phyloP scores from a whole-genome alignment of 2,329 filamentous ascomycete species.

The Samsoniella hepiali region DNA sequence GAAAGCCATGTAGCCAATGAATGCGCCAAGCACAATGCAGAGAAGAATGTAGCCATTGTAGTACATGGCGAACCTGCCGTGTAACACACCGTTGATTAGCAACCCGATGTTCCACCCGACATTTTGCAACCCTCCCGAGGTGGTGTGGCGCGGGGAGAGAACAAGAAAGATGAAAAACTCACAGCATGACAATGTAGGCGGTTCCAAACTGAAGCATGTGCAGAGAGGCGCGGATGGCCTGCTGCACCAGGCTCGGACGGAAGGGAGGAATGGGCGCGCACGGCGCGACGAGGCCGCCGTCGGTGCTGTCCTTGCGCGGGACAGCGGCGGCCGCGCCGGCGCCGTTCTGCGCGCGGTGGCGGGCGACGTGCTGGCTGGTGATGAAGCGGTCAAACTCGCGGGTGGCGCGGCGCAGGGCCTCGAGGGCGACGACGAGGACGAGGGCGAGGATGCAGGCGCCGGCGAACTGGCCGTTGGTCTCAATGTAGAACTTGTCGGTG shows the following conservation, averaged over 20 bases:
- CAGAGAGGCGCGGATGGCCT: slow-evolving; percentile 62
- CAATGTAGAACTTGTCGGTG: slow-evolving; percentile 65
- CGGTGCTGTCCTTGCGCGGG: slow-evolving; percentile 24
- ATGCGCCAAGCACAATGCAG: slow-evolving; percentile 74
- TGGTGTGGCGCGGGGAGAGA: too few species aligned
- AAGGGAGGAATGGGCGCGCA: slow-evolving; percentile 33
- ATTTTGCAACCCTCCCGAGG: background rate
- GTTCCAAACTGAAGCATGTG: slow-evolving; percentile 71
- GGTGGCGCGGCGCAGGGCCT: slow-evolving; percentile 65
- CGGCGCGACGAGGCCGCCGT: slow-evolving; percentile 16
- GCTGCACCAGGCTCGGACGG: slow-evolving; percentile 62
- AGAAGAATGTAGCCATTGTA: slow-evolving; percentile 75
- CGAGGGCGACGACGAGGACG: slow-evolving; percentile 68
- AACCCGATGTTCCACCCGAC: background rate
- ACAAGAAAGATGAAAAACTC: slow-evolving; percentile 21
- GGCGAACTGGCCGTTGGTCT: slow-evolving; percentile 67
- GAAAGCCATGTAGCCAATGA: slow-evolving; percentile 69
- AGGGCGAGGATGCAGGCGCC: slow-evolving; percentile 77
- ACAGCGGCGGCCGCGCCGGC: slow-evolving; percentile 19
- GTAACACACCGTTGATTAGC: slow-evolving; percentile 10
- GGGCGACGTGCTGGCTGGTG: slow-evolving; percentile 47
- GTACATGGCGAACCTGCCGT: slow-evolving; percentile 50
- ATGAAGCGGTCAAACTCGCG: slow-evolving; percentile 72
- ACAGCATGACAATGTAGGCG: slow-evolving; percentile 76
- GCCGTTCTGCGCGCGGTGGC: slow-evolving; percentile 25